Percentiles rank a stretch among this genome's conserved stretches.
Evolutionary conservation across 352 stramenopile genomes (phyloP).

Genomic region (Globisporangium echinulatum): DNA sequence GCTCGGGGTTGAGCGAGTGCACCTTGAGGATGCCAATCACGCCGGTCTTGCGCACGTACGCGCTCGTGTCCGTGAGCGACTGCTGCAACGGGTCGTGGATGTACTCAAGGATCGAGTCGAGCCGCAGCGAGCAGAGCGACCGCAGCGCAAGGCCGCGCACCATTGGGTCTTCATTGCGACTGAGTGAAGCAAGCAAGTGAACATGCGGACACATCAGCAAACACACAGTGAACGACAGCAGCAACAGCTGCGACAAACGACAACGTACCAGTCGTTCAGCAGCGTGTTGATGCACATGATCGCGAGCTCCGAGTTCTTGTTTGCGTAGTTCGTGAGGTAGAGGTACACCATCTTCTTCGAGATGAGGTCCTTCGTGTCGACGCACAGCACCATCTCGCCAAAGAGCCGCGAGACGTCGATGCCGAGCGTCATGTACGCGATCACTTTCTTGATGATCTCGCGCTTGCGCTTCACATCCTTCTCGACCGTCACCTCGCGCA

Average conservation of each 20-base stretch:
- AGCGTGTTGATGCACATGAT: constrained; percentile 99
- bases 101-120: constrained; percentile 99
- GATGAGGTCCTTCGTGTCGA: constrained; percentile 97
- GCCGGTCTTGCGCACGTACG: constrained; percentile 98
- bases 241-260: not conserved
- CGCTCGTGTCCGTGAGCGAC: constrained; percentile 92
- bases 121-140: constrained; percentile 93
- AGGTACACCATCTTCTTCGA: constrained; percentile 99
- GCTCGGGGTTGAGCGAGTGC: constrained; percentile 86
- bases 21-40: constrained; percentile 99
- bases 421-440: constrained; percentile 99
- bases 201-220: not conserved
- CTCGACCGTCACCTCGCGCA: constrained; percentile 96
- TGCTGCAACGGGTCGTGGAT: constrained; percentile 90
- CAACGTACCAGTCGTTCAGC: constrained; percentile 93
- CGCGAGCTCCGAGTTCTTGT: constrained; percentile 97
- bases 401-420: constrained; percentile 99
- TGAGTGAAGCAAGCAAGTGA: constrained; percentile 8
- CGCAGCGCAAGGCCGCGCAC: constrained; percentile 96
- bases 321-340: constrained; percentile 99
- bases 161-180: constrained; percentile 97
- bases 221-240: constrained; percentile 2
- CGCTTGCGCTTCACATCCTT: constrained; percentile 96
- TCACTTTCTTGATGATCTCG: constrained; percentile 99
- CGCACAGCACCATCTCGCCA: constrained; percentile 98